Evolutionary conservation across 1,284 basidiomycete genomes (phyloP).

Genomic region (Phylloboletellus chloephorus): DNA sequence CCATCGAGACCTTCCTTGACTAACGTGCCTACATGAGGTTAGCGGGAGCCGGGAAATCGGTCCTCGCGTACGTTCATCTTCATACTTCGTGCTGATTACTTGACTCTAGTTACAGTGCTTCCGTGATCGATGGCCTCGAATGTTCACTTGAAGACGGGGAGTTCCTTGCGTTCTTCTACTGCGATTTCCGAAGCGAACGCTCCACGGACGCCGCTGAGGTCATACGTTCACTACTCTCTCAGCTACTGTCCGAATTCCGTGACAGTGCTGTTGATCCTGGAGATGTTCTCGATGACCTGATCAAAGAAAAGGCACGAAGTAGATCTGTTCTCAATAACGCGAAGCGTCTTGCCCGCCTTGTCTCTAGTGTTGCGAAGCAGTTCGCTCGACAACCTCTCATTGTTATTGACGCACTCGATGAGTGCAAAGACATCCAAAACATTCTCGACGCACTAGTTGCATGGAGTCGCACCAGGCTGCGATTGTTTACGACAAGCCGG

Average conservation of each 20-base stretch:
- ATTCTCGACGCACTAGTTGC: background rate
- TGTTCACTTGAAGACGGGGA: background rate
- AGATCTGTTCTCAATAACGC: background rate
- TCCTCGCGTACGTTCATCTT: constrained; percentile 12
- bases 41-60: constrained; percentile 13
- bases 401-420: constrained; percentile 12
- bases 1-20: no score
- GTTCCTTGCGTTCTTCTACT: constrained; percentile 8
- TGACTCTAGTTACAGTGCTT: no score
- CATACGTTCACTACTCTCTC: constrained; percentile 9
- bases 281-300: background rate
- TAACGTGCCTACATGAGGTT: no score
- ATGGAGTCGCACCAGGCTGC: background rate
- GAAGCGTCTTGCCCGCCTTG: background rate
- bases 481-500: constrained; percentile 15
- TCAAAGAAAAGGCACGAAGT: background rate
- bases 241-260: constrained; percentile 3
- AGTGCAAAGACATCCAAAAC: constrained; percentile 5
- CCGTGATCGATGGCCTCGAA: background rate
- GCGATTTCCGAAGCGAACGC: constrained; percentile 3
- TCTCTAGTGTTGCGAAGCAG: background rate
- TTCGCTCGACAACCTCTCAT: constrained; percentile 1
- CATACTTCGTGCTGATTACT: no score
- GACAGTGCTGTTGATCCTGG: background rate
- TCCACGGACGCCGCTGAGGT: constrained; percentile 4